phyloP scores from a whole-genome alignment of 129 eudicot genomes.

The Ambrosia artemisiifolia region DNA sequence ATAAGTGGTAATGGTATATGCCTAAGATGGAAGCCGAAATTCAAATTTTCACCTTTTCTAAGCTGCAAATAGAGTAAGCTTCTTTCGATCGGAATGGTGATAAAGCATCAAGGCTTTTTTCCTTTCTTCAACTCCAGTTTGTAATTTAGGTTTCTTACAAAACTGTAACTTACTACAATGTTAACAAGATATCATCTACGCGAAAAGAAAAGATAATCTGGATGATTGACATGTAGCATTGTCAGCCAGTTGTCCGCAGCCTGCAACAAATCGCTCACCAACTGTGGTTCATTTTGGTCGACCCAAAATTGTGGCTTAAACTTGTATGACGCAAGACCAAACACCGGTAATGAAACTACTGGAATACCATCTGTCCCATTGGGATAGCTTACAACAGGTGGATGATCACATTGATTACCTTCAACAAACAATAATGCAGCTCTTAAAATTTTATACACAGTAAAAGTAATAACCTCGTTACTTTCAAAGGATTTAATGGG shows the following conservation, averaged over 20 bases:
- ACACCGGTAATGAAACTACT: constrained; percentile 62
- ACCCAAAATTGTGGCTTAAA: constrained; percentile 66
- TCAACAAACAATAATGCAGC: constrained; percentile 14
- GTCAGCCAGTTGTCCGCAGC: constrained; percentile 67
- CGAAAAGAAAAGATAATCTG: constrained; percentile 74
- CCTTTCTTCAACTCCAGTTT: too few relatives aligned
- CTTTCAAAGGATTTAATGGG: neutral
- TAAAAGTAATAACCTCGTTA: neutral
- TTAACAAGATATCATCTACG: constrained; percentile 42
- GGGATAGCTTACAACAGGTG: constrained; percentile 47
- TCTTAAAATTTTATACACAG: neutral
- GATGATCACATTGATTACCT: constrained; percentile 47
- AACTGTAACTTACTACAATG: neutral
- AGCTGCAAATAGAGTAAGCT: too few relatives aligned
- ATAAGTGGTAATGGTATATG: too few relatives aligned
- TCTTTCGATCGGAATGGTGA: too few relatives aligned
- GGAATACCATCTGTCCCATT: constrained; percentile 55
- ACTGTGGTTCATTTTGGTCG: constrained; percentile 40
- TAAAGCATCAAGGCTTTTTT: too few relatives aligned
- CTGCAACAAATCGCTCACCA: constrained; percentile 53
- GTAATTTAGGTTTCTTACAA: constrained; percentile 22
- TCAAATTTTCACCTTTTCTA: too few relatives aligned
- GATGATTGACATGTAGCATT: constrained; percentile 69
- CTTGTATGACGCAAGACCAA: constrained; percentile 86
- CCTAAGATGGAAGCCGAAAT: too few relatives aligned